Conservation (phyloP, 108 stramenopile genomes). For the Cyclostephanos invisitatus region DNA sequence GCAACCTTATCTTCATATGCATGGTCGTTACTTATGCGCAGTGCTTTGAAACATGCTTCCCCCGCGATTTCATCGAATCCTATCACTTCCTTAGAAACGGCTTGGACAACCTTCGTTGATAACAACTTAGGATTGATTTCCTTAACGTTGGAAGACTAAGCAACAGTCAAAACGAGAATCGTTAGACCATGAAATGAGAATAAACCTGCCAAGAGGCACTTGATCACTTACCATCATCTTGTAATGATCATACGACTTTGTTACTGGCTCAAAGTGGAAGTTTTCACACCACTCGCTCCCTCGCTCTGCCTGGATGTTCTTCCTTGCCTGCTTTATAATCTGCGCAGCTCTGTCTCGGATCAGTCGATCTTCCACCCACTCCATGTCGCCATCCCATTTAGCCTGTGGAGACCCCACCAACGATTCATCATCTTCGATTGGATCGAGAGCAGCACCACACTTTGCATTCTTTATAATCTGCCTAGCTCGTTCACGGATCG, state of each 20-base stretch:
- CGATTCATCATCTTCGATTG: not conserved
- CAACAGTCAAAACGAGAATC: not conserved
- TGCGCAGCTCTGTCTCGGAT: not conserved
- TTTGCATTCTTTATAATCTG: not conserved
- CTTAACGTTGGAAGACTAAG: not conserved
- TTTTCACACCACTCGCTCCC: not conserved
- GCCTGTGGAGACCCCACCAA: not conserved
- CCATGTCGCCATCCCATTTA: not conserved
- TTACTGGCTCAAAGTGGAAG: not conserved
- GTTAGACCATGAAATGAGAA: not conserved
- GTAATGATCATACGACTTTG: too few species aligned
- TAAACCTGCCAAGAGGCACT: not conserved
- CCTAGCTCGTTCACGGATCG: not conserved
- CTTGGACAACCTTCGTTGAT: not conserved
- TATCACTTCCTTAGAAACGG: not conserved
- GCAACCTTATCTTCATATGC: not conserved
- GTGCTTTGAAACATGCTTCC: not conserved
- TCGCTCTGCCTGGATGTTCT: not conserved
- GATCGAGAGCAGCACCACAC: not conserved
- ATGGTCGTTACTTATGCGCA: not conserved
- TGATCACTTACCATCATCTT: not conserved
- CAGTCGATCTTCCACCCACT: not conserved
- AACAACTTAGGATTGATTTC: not conserved
- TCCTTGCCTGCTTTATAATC: slow-evolving; percentile 1
- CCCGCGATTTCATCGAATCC: not conserved